phyloP scores from a whole-genome alignment of 73 alveolate genomes.

The Paramecium pentaurelia region DNA sequence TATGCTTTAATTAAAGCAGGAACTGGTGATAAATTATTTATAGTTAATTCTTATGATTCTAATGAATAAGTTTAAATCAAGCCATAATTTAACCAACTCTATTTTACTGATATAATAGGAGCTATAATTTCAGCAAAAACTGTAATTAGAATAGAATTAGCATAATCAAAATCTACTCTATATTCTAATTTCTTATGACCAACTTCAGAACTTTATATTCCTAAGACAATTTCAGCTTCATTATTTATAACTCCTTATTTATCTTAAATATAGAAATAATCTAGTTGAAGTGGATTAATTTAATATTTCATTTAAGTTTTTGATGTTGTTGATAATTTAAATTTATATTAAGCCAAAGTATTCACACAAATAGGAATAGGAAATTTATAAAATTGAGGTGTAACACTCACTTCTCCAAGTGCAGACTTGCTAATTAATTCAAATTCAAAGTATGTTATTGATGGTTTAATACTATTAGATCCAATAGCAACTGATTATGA shows the following conservation, averaged over 20 bases:
- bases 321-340: not conserved
- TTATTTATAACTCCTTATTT: not conserved
- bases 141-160: conserved; percentile 25
- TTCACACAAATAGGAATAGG: not conserved
- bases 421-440: conserved; percentile 73
- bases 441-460: conserved; percentile 70
- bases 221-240: not conserved
- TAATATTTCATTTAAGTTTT: not conserved
- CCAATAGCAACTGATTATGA: conserved; percentile 75
- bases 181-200: not conserved
- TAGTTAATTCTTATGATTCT: conserved; percentile 1
- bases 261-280: not conserved
- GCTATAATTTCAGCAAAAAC: not conserved
- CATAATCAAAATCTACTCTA: conserved; percentile 46
- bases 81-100: conserved; percentile 27
- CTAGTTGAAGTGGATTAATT: not conserved
- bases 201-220: not conserved
- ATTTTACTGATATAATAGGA: not conserved
- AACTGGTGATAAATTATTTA: not conserved
- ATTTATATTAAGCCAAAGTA: not conserved
- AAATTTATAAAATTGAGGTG: conserved; percentile 63
- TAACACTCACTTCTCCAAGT: conserved; percentile 59
- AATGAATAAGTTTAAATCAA: conserved; percentile 17
- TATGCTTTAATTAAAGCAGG: not conserved
- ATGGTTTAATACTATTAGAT: conserved; percentile 67